These are phyloP conservation scores for Xylaria flabelliformis DNA, from an alignment of 495 filamentous ascomycete genomes.

Conservation along the genomic window DNA sequence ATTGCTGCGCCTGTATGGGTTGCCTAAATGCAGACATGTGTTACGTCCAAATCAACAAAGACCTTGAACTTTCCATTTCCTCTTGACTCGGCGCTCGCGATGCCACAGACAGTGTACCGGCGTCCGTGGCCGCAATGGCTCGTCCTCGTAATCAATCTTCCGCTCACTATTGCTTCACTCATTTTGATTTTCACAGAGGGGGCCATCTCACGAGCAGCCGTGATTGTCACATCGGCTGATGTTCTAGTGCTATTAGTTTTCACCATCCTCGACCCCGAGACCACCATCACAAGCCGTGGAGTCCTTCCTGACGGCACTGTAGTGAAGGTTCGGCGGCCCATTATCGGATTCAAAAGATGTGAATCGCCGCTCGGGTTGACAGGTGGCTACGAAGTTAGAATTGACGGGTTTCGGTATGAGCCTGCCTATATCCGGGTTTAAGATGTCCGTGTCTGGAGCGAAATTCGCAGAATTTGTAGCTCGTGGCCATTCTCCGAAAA, in stretches of 20 bases:
- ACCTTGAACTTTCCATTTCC: not conserved
- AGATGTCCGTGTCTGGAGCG: not conserved
- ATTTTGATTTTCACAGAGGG: not conserved
- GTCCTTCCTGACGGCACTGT: constrained; percentile 8
- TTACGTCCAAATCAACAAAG: too few relatives aligned
- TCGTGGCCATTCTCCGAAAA: not conserved
- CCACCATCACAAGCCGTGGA: not conserved
- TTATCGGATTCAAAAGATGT: constrained; percentile 1
- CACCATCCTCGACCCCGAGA: constrained; percentile 9
- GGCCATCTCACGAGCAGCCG: not conserved
- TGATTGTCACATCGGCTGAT: not conserved
- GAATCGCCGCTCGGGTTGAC: constrained; percentile 17
- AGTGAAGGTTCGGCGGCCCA: constrained; percentile 18
- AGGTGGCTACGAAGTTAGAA: constrained; percentile 21
- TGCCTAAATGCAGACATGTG: too few relatives aligned
- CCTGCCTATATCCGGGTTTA: constrained; percentile 19
- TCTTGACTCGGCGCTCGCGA: not conserved
- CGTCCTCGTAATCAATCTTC: not conserved
- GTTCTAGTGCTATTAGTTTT: not conserved
- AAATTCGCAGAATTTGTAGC: not conserved
- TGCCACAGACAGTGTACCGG: constrained; percentile 19
- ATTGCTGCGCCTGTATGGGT: too few relatives aligned
- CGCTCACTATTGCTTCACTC: constrained; percentile 4
- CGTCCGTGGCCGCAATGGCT: constrained; percentile 20
- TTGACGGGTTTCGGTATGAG: constrained; percentile 25